These are phyloP conservation scores for Fusarium subtropicale DNA, from an alignment of 2,329 filamentous ascomycete genomes.

Conservation along the genomic window DNA sequence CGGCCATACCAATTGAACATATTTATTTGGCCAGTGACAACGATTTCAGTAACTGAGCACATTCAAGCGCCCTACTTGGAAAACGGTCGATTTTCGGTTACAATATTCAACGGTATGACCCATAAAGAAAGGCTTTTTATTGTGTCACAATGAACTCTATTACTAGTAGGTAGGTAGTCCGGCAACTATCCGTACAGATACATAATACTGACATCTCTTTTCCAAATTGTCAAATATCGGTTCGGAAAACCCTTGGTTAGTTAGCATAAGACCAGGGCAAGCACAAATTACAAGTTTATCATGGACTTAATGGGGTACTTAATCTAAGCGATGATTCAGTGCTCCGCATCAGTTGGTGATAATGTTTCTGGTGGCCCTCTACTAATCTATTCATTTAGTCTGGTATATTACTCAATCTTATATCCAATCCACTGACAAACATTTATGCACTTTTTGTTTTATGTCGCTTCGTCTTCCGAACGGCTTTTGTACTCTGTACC, in stretches of 20 bases:
- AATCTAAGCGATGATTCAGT: neutral
- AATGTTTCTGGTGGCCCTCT: neutral
- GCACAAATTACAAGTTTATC: neutral
- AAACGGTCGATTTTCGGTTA: neutral
- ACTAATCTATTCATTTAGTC: neutral
- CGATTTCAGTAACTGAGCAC: neutral
- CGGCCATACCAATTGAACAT: neutral
- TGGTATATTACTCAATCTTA: no score
- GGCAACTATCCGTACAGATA: no score
- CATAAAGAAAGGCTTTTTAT: neutral
- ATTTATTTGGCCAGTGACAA: neutral
- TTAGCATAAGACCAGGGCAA: neutral
- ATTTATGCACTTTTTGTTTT: neutral
- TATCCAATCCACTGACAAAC: neutral
- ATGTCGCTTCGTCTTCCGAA: neutral
- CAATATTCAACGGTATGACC: constrained; percentile 1
- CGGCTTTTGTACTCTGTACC: neutral
- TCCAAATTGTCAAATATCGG: neutral
- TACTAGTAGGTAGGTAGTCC: neutral
- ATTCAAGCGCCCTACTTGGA: neutral
- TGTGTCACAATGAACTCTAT: neutral
- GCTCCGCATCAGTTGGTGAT: neutral
- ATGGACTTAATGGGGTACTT: neutral
- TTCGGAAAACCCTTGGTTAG: neutral
- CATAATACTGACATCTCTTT: neutral